Evolutionary conservation across 768 basidiomycete species (phyloP), one percentile per base, ranked within the genome.

Genomic region (Mrakia blollopis): DNA sequence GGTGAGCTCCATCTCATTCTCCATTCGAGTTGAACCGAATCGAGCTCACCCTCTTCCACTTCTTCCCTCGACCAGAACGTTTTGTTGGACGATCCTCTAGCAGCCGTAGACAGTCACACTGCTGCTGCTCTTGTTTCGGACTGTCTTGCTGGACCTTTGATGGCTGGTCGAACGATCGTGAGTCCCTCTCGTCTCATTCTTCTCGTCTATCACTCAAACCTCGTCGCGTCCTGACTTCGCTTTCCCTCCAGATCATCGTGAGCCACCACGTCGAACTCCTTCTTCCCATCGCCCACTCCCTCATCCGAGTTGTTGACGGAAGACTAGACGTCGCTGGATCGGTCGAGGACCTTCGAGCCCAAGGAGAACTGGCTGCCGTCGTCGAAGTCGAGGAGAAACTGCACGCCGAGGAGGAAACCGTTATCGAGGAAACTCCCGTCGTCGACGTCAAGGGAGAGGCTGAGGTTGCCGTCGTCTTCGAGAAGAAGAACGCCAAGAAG

Each of bases 191-290:
- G 7, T 3, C n/a, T 52, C 16, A n/a, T 28, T 30, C 21, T 18
- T 3, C 23, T 9, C 7, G n/a, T n/a, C n/a, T n/a, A n/a, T n/a
- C n/a, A n/a, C n/a, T n/a, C n/a, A n/a, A n/a, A n/a, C n/a, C 8
- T 16, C 11, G 44, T 25, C 50, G 14, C 23, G 8, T 47, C 21
- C 69, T 71, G 44, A 47, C 41, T 13, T 25, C 25, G 30, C 7
- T 16, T 0, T 73, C 23, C 41, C 68, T 65, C 9, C 52, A 83
- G 82, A 81, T 86, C 50, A 79, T 87, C 16, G 92, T 94, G 47
- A 92, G 92, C 0, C 92, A 94, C 79, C 92, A 93, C 80, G 89
- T 93, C 39, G 91, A 93, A 69, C 87, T 94, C 1, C 89, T 93
- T 25, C 87, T 92, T 8, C 90, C 92, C 0, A 89, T 88, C 0